These are phyloP conservation scores for Botryotinia convoluta DNA, from an alignment of 2,329 filamentous ascomycete species.

Conservation along the genomic window DNA sequence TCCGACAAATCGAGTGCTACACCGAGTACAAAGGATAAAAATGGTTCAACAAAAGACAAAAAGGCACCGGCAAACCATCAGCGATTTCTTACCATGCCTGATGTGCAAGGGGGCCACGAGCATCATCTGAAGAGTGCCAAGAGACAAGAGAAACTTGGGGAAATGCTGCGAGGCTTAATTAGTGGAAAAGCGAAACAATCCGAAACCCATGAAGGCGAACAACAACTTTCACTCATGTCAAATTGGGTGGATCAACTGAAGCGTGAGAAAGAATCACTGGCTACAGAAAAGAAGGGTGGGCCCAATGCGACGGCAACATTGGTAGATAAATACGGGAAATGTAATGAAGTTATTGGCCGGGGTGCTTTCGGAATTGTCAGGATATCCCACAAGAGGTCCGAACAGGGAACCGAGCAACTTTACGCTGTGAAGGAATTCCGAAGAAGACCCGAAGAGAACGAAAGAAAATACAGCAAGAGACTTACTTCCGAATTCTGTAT, in stretches of 20 bases:
- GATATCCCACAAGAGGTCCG: slow-evolving; percentile 93
- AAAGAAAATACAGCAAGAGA: slow-evolving; percentile 97
- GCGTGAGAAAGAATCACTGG: slow-evolving; percentile 76
- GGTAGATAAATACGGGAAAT: slow-evolving; percentile 97
- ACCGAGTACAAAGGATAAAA: slow-evolving; percentile 29
- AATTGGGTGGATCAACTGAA: slow-evolving; percentile 94
- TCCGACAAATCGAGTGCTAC: slow-evolving; percentile 22
- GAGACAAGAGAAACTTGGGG: slow-evolving; percentile 89
- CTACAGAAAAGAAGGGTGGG: slow-evolving; percentile 72
- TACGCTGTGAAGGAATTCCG: slow-evolving; percentile 99
- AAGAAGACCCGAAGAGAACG: slow-evolving; percentile 86
- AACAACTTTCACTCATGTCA: slow-evolving; percentile 88
- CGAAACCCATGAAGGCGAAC: slow-evolving; percentile 59
- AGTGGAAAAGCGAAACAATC: slow-evolving; percentile 77
- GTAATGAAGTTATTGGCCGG: slow-evolving; percentile 92
- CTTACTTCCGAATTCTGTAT: slow-evolving; percentile 98
- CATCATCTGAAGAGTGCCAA: slow-evolving; percentile 87
- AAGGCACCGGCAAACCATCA: slow-evolving; percentile 35
- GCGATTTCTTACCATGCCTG: slow-evolving; percentile 52
- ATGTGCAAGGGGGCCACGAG: slow-evolving; percentile 69
- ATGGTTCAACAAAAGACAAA: slow-evolving; percentile 32
- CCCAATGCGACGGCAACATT: slow-evolving; percentile 74
- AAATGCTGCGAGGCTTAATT: slow-evolving; percentile 84
- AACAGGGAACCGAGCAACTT: slow-evolving; percentile 80
- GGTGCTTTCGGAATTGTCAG: slow-evolving; percentile 96